Percentiles rank a stretch among this genome's conserved stretches.
These are phyloP conservation scores for Alternaria panax DNA, from an alignment of 2,329 filamentous ascomycete genomes.

Conservation along the genomic window DNA sequence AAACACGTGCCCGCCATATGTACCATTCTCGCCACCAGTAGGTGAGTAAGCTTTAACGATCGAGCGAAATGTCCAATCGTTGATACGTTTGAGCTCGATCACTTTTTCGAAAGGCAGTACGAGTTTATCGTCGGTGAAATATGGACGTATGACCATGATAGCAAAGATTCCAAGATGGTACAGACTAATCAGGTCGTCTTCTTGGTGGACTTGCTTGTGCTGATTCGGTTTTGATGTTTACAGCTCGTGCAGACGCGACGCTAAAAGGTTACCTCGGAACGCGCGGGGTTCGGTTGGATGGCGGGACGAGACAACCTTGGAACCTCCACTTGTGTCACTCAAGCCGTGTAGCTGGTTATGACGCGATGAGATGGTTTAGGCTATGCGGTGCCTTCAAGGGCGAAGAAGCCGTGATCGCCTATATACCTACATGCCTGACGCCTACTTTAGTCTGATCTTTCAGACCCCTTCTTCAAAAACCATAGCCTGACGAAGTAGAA, in stretches of 20 bases:
- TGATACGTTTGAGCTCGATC: slow-evolving; percentile 52
- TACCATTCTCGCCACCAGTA: slow-evolving; percentile 49
- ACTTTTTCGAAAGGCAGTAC: slow-evolving; percentile 52
- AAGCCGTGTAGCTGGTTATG: neutral
- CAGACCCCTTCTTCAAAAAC: slow-evolving; percentile 3
- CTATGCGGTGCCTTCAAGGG: neutral
- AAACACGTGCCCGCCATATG: slow-evolving; percentile 65
- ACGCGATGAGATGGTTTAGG: neutral
- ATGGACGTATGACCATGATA: slow-evolving; percentile 36
- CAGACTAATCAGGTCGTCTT: too few species aligned
- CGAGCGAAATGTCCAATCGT: slow-evolving; percentile 51
- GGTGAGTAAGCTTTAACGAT: slow-evolving; percentile 54
- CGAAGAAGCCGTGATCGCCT: neutral
- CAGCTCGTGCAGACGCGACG: neutral
- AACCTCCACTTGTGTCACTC: neutral
- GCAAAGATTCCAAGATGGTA: neutral
- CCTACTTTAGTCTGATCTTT: neutral
- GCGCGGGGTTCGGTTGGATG: neutral
- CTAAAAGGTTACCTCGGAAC: slow-evolving; percentile 11
- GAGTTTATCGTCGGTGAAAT: slow-evolving; percentile 32
- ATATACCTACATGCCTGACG: neutral
- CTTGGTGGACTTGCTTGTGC: neutral
- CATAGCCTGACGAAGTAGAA: slow-evolving; percentile 26
- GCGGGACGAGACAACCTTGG: neutral
- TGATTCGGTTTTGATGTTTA: neutral